Evolutionary conservation across 1,139 yeast genomes (phyloP).

Genomic region (Trichomonascaceae sp.): DNA sequence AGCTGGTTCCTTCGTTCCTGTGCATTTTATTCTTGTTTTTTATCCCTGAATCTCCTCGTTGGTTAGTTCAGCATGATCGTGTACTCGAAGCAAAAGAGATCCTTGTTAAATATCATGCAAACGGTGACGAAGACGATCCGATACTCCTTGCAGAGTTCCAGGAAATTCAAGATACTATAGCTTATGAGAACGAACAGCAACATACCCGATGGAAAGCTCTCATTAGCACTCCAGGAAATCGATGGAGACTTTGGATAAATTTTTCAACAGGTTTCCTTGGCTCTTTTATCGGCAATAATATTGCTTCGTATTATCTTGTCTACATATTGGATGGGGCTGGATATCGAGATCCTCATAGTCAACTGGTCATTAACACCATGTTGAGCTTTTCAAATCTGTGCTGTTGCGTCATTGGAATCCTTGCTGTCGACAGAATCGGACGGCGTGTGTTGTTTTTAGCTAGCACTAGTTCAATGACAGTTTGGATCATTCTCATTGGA

Average conservation of each 20-base stretch:
- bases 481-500: too few species aligned
- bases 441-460: too few species aligned
- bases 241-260: background rate
- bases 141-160: slow-evolving; percentile 50
- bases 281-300: slow-evolving; percentile 6
- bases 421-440: too few species aligned
- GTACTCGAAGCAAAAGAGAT: slow-evolving; percentile 13
- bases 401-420: too few species aligned
- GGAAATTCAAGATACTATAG: slow-evolving; percentile 45
- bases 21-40: slow-evolving; percentile 6
- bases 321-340: slow-evolving; percentile 17
- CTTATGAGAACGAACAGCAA: slow-evolving; percentile 28
- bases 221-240: slow-evolving; percentile 19
- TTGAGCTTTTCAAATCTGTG: too few species aligned
- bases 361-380: slow-evolving; percentile 11
- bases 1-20: background rate
- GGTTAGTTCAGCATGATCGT: slow-evolving; percentile 13
- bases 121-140: slow-evolving; percentile 36
- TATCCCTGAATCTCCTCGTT: slow-evolving; percentile 16
- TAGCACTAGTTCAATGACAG: too few species aligned
- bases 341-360: slow-evolving; percentile 13
- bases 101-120: slow-evolving; percentile 19
- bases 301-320: slow-evolving; percentile 15
- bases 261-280: background rate
- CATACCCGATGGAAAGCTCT: slow-evolving; percentile 39